Conservation (phyloP, 2,329 filamentous ascomycete species). For the Orbilia javanica region DNA sequence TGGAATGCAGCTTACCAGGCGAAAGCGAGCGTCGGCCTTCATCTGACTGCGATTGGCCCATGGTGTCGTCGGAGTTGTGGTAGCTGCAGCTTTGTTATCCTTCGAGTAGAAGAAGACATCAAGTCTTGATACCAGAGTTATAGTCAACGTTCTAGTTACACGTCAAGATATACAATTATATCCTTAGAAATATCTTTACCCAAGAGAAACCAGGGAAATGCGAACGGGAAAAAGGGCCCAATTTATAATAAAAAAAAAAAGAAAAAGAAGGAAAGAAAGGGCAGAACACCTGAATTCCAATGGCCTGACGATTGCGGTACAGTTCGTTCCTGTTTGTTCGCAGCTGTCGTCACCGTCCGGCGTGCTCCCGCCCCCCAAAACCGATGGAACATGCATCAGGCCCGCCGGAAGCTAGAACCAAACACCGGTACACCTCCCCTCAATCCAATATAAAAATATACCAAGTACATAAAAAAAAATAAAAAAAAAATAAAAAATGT, state of each 20-base stretch:
- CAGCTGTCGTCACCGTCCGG: constrained; percentile 7
- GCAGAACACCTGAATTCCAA: neutral
- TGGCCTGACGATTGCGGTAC: constrained; percentile 8
- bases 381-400: neutral
- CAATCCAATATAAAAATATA: too few species aligned
- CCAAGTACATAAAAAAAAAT: too few species aligned
- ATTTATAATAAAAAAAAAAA: constrained; percentile 4
- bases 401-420: neutral
- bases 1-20: constrained; percentile 29
- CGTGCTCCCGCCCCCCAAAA: neutral
- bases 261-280: neutral
- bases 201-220: too few species aligned
- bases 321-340: neutral
- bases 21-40: constrained; percentile 27
- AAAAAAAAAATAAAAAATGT: too few species aligned
- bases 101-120: constrained; percentile 1
- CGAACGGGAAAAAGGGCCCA: too few species aligned
- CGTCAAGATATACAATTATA: too few species aligned
- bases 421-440: too few species aligned
- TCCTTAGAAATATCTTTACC: too few species aligned
- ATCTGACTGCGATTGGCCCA: constrained; percentile 55
- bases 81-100: neutral
- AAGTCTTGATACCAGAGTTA: neutral
- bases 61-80: constrained; percentile 10
- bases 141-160: too few species aligned